Percentiles rank a stretch among this genome's conserved stretches.
phyloP scores from a whole-genome alignment of 495 filamentous ascomycete genomes.

The Lophium mytilinum region DNA sequence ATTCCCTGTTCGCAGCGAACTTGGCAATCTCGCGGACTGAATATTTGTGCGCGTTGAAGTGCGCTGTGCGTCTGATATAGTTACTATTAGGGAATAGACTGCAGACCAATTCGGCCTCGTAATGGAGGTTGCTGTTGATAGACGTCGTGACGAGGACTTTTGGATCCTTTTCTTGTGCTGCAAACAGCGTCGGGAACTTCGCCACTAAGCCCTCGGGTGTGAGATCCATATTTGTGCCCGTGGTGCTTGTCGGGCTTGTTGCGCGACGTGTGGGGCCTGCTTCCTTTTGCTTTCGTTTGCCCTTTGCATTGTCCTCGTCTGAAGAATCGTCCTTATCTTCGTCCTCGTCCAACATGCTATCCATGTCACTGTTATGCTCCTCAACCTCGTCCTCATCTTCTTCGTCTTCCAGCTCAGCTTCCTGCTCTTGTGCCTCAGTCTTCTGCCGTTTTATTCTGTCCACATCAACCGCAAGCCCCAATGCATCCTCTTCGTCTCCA shows the following conservation, averaged over 20 bases:
- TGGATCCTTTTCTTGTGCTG: slow-evolving; percentile 45
- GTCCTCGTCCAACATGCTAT: slow-evolving; percentile 61
- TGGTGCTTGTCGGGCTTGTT: slow-evolving; percentile 23
- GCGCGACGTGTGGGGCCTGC: slow-evolving; percentile 15
- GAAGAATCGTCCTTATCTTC: slow-evolving; percentile 38
- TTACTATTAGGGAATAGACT: slow-evolving; percentile 75
- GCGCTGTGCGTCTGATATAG: slow-evolving; percentile 77
- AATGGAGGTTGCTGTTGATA: slow-evolving; percentile 74
- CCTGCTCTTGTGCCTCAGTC: slow-evolving; percentile 15
- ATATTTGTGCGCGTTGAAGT: slow-evolving; percentile 76
- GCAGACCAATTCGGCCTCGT: slow-evolving; percentile 69
- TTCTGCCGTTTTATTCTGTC: slow-evolving; percentile 60
- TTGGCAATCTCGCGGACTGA: slow-evolving; percentile 80
- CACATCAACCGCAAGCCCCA: slow-evolving; percentile 71
- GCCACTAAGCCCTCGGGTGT: slow-evolving; percentile 34
- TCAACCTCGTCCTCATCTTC: slow-evolving; percentile 39
- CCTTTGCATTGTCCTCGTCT: slow-evolving; percentile 7
- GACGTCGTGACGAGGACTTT: slow-evolving; percentile 88
- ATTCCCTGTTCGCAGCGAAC: slow-evolving; percentile 73
- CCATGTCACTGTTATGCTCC: slow-evolving; percentile 48
- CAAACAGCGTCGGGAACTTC: slow-evolving; percentile 74
- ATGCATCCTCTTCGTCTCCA: slow-evolving; percentile 49
- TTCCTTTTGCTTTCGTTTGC: slow-evolving; percentile 5
- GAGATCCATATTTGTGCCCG: slow-evolving; percentile 32
- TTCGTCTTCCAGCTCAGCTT: slow-evolving; percentile 18